Conservation (phyloP, 148 eudicot genomes). For the Vaccinium myrtillus region DNA sequence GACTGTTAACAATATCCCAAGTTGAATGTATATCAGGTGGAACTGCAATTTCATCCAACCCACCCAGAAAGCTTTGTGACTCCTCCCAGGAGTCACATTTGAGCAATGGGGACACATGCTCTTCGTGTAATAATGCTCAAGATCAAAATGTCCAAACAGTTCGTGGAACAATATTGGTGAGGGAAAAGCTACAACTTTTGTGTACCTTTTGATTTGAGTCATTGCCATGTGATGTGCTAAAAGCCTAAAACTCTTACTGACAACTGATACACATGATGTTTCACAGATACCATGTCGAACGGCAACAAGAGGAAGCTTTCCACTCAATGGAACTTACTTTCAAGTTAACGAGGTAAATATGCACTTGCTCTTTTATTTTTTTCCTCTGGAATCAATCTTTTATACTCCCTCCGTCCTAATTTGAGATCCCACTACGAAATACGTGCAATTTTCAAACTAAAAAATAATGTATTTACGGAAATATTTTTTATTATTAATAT, state of each 20-base stretch:
- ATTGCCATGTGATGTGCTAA: background rate
- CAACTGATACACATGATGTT: conserved; percentile 15
- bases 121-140: conserved; percentile 68
- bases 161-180: conserved; percentile 91
- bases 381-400: background rate
- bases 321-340: conserved; percentile 94
- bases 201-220: background rate
- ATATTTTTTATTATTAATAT: too few relatives aligned
- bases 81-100: conserved; percentile 49
- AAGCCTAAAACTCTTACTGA: conserved; percentile 28
- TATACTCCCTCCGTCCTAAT: background rate
- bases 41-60: conserved; percentile 66
- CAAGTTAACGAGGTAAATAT: conserved; percentile 82
- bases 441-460: too few relatives aligned
- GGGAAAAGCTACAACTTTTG: background rate
- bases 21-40: conserved; percentile 57
- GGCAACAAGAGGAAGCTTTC: conserved; percentile 95
- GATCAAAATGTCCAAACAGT: conserved; percentile 74
- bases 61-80: conserved; percentile 73
- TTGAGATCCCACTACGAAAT: too few relatives aligned
- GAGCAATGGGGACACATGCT: conserved; percentile 64
- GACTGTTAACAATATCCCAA: conserved; percentile 31
- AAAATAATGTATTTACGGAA: too few relatives aligned
- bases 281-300: conserved; percentile 91
- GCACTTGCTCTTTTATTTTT: background rate